Conservation (phyloP, 163 green algal species). For the Scenedesmus sp. region DNA sequence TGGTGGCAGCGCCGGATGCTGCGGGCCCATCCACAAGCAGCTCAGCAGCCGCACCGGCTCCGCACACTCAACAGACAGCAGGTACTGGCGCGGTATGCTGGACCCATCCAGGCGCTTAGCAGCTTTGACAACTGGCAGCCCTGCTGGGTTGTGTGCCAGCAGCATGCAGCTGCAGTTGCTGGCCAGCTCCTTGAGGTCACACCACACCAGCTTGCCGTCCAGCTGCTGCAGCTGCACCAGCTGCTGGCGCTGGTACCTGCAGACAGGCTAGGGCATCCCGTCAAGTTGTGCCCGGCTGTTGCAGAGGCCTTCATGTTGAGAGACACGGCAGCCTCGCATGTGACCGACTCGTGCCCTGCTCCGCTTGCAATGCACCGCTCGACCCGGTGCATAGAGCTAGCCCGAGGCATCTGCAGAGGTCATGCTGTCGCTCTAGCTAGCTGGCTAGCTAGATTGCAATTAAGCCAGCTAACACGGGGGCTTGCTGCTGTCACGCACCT, state of each 20-base stretch:
- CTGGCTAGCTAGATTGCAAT: background rate
- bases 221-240: slow-evolving; percentile 75
- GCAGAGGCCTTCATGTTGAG: too few species aligned
- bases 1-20: slow-evolving; percentile 50
- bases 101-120: slow-evolving; percentile 62
- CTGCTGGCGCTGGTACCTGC: slow-evolving; percentile 70
- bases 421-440: too few species aligned
- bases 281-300: too few species aligned
- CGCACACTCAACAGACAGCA: slow-evolving; percentile 72
- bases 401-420: too few species aligned
- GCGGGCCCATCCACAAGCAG: slow-evolving; percentile 66
- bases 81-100: slow-evolving; percentile 57
- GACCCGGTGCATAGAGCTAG: too few species aligned
- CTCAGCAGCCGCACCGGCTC: slow-evolving; percentile 76
- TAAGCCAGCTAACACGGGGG: background rate
- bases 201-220: slow-evolving; percentile 74
- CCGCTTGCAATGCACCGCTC: too few species aligned
- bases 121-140: slow-evolving; percentile 60
- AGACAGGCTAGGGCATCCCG: background rate
- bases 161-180: slow-evolving; percentile 75
- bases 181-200: slow-evolving; percentile 73
- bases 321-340: too few species aligned
- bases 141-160: slow-evolving; percentile 60
- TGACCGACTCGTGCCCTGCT: too few species aligned
- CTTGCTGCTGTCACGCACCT: slow-evolving; percentile 11